Conservation (phyloP, 2,329 filamentous ascomycete species). For the Monosporascus sp. region DNA sequence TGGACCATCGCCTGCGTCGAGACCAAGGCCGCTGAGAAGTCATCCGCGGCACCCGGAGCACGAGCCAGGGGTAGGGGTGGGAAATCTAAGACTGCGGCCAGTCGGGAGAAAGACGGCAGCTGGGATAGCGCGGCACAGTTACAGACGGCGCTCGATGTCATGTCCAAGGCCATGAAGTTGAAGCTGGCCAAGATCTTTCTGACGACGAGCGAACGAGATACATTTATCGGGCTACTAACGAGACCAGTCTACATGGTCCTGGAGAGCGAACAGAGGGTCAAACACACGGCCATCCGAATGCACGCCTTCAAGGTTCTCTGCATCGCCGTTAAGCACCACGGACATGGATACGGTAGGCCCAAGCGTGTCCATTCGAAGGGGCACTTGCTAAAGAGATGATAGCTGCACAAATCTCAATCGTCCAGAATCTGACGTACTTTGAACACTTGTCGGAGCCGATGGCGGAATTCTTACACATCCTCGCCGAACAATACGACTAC, state of each 20-base stretch:
- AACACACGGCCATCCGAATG: constrained; percentile 85
- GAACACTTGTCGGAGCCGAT: constrained; percentile 98
- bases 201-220: constrained; percentile 93
- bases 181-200: constrained; percentile 91
- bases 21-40: constrained; percentile 86
- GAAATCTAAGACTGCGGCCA: constrained; percentile 63
- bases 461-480: constrained; percentile 95
- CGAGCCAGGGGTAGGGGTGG: constrained; percentile 71
- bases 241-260: constrained; percentile 89
- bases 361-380: background rate
- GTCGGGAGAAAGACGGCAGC: constrained; percentile 59
- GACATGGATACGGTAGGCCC: constrained; percentile 80
- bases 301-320: constrained; percentile 96
- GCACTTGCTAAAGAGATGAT: constrained; percentile 15
- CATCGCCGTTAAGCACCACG: constrained; percentile 94
- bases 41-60: constrained; percentile 62
- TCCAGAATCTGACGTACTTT: constrained; percentile 96
- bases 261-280: constrained; percentile 89
- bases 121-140: constrained; percentile 91
- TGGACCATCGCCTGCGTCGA: constrained; percentile 96
- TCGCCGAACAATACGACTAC: constrained; percentile 96
- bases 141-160: constrained; percentile 81
- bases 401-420: constrained; percentile 96
- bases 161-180: constrained; percentile 92
- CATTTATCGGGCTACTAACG: constrained; percentile 87